Base-by-base conservation (phyloP, 768 basidiomycete genomes). In the Lentinus brumalis region DNA sequence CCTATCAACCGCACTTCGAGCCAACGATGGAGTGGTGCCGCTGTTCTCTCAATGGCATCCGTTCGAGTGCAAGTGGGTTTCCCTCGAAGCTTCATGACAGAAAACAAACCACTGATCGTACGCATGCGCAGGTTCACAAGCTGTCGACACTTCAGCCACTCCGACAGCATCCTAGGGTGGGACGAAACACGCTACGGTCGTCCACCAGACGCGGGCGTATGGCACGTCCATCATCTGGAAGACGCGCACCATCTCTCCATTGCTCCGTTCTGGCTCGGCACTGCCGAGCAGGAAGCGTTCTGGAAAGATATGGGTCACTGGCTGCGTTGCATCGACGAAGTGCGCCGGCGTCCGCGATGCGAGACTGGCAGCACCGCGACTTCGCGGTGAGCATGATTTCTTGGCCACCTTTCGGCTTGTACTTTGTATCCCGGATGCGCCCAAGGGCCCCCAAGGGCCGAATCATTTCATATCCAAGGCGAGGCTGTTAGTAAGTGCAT, bases 11-110 rank as follows among this genome's bases (percentile, higher is more conserved):
- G 47, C 57, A 3, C 65, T 74, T 15, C 69, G 72, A 4, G 76
- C 74, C 0, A 83, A 82, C 63, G 83, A 83, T 61, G 81, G 82
- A 9, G 72, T 83, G 7, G 81, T 81, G 5, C 81, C 81, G 8
- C 14, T 79, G 15, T 81, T 83, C 64, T 81, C 81, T 7, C 82
- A 81, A 57, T 83, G 77, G 76, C 83, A 83, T 71, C 80, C 82
- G 14, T 68, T 74, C 57, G 66, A 74, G 10, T 83, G 81, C 77
- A 64, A 69, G 80, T 80, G 64, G 50, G 72, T 30, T n/a, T 6
- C 45, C 21, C 30, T n/a, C 50, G 14, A 14, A 51, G 39, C 11
- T 7, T 50, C 16, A 11, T 10, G 5, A 9, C 35, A 32, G 18
- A 16, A 32, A 14, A 53, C 21, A 26, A 26, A 26, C 21, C 1